Evolutionary conservation across 2,329 filamentous ascomycete species (phyloP).

Genomic region (Botrytis pseudocinerea): DNA sequence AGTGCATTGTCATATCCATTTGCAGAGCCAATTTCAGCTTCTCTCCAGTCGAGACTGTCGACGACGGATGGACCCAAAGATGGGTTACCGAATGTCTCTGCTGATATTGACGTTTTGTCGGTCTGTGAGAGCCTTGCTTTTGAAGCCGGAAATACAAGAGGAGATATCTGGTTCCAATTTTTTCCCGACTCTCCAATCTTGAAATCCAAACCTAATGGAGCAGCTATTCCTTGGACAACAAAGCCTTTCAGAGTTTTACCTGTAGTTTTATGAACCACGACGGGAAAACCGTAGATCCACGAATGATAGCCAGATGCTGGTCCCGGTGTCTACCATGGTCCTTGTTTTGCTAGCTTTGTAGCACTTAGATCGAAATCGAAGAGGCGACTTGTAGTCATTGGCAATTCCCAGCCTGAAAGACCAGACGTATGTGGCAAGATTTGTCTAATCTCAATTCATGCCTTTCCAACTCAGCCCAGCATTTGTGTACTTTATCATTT

Average conservation of each 20-base stretch:
- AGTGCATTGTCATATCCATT: slow-evolving; percentile 51
- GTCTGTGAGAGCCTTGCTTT: background rate
- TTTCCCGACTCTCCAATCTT: slow-evolving; percentile 20
- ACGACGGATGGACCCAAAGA: background rate
- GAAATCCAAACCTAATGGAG: slow-evolving; percentile 20
- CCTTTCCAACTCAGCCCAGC: slow-evolving; percentile 11
- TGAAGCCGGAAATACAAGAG: slow-evolving; percentile 5
- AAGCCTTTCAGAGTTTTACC: slow-evolving; percentile 49
- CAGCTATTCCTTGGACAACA: slow-evolving; percentile 34
- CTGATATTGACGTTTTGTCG: background rate
- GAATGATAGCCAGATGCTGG: slow-evolving; percentile 48
- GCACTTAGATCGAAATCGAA: background rate
- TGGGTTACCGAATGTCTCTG: slow-evolving; percentile 17
- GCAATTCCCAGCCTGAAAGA: background rate
- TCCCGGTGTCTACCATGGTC: slow-evolving; percentile 49
- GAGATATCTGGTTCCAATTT: slow-evolving; percentile 21
- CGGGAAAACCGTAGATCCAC: slow-evolving; percentile 44
- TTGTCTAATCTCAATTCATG: background rate
- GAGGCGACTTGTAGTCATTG: background rate
- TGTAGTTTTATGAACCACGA: slow-evolving; percentile 46
- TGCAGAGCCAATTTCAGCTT: slow-evolving; percentile 45
- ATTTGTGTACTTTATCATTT: background rate
- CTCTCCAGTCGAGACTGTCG: slow-evolving; percentile 37
- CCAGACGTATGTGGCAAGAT: slow-evolving; percentile 8
- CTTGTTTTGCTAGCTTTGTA: slow-evolving; percentile 42